Evolutionary conservation across 1,139 yeast genomes (phyloP).

Genomic region (Zygoascus hellenicus): DNA sequence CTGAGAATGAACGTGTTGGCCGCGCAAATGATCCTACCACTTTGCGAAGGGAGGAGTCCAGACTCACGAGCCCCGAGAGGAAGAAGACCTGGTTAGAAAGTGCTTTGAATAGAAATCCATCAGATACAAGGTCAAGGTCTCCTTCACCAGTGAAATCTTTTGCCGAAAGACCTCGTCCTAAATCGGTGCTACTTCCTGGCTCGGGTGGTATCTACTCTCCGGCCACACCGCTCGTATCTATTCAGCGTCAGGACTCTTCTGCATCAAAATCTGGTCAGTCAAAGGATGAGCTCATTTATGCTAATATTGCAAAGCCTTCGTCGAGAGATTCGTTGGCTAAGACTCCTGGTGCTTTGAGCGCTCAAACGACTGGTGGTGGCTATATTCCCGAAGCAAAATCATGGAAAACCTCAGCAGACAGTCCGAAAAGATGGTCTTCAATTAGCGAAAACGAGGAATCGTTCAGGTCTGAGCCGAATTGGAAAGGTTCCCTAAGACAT

Average conservation of each 20-base stretch:
- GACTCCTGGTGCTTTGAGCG: no score
- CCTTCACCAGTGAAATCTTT: conserved; percentile 15
- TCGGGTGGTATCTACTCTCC: conserved; percentile 9
- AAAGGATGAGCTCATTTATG: conserved; percentile 1
- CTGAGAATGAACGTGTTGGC: not conserved
- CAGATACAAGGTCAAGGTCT: conserved; percentile 9
- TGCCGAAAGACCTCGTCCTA: conserved; percentile 5
- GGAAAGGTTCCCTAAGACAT: no score
- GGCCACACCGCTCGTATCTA: conserved; percentile 7
- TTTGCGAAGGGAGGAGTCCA: conserved; percentile 14
- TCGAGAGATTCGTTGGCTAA: not conserved
- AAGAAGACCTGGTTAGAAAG: conserved; percentile 31
- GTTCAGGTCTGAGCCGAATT: no score
- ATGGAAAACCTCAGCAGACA: no score
- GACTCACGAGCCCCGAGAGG: conserved; percentile 27
- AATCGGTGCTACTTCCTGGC: conserved; percentile 4
- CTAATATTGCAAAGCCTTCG: conserved; percentile 4
- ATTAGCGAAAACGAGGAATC: no score
- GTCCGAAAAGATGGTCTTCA: no score
- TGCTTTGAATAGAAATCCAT: conserved; percentile 24
- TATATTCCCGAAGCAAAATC: no score
- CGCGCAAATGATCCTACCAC: not conserved
- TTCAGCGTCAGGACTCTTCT: not conserved
- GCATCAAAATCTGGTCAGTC: not conserved
- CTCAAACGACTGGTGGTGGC: no score